These are phyloP conservation scores for Tetrahymena malaccensis DNA, from an alignment of 73 alveolate genomes.

Conservation along the genomic window DNA sequence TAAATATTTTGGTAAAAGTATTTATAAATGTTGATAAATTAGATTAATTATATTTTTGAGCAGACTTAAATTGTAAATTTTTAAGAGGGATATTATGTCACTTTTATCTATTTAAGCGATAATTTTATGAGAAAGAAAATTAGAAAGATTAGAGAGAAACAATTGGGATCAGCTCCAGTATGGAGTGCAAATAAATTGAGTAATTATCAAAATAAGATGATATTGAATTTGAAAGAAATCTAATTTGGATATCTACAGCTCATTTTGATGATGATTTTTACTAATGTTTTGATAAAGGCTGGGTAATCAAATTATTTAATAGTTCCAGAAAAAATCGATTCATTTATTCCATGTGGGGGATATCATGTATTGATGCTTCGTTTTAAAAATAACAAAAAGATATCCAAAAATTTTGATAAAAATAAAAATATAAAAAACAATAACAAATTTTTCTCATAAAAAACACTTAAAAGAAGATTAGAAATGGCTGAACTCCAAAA, in stretches of 20 bases:
- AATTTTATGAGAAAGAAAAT: background rate
- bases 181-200: background rate
- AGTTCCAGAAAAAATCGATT: background rate
- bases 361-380: background rate
- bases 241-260: background rate
- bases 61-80: no score
- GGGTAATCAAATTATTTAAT: background rate
- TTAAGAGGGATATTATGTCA: background rate
- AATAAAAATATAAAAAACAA: background rate
- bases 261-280: background rate
- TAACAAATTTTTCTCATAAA: background rate
- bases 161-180: background rate
- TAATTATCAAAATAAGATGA: background rate
- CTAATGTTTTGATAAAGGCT: background rate
- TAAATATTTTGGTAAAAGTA: no score
- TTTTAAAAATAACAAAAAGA: background rate
- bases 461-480: background rate
- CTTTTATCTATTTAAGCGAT: background rate
- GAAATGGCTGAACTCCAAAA: constrained; percentile 8
- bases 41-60: no score
- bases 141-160: background rate
- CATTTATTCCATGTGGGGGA: background rate
- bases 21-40: no score
- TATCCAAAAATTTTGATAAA: background rate
- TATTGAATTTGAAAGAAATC: background rate